These are phyloP conservation scores for Linum tenue DNA, from an alignment of 345 rosid species.

Conservation along the genomic window DNA sequence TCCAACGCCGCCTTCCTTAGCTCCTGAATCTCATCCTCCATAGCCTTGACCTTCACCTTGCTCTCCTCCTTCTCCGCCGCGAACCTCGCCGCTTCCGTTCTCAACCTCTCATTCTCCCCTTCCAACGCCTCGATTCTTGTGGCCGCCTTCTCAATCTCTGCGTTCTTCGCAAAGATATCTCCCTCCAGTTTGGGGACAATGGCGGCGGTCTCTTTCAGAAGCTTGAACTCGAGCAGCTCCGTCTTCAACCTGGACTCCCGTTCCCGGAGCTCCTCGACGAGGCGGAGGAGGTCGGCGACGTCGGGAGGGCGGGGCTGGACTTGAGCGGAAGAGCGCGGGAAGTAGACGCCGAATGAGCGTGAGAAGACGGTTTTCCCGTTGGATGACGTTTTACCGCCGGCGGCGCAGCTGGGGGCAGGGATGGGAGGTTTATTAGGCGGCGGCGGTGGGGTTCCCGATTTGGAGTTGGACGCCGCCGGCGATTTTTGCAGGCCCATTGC, in stretches of 20 bases:
- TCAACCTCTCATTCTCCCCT: slow-evolving; percentile 37
- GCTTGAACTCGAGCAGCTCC: slow-evolving; percentile 63
- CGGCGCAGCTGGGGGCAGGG: slow-evolving; percentile 18
- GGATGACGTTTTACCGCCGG: slow-evolving; percentile 24
- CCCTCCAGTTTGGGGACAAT: slow-evolving; percentile 65
- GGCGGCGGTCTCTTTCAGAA: slow-evolving; percentile 59
- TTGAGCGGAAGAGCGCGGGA: slow-evolving; percentile 94
- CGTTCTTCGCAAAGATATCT: slow-evolving; percentile 32
- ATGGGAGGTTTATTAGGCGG: background rate
- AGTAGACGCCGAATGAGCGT: slow-evolving; percentile 73
- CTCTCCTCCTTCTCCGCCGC: slow-evolving; percentile 30
- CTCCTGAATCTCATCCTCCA: slow-evolving; percentile 45
- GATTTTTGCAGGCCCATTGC: slow-evolving; percentile 88
- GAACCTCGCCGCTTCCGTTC: slow-evolving; percentile 14
- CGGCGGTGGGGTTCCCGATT: background rate
- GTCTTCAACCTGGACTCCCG: slow-evolving; percentile 62
- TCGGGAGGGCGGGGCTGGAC: slow-evolving; percentile 89
- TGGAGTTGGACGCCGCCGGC: slow-evolving; percentile 31
- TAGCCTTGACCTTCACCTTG: slow-evolving; percentile 34
- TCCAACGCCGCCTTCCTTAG: slow-evolving; percentile 36
- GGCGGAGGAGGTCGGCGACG: slow-evolving; percentile 56
- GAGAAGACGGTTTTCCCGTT: slow-evolving; percentile 40
- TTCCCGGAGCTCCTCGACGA: slow-evolving; percentile 69
- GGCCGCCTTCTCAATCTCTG: slow-evolving; percentile 29
- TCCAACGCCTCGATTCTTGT: slow-evolving; percentile 33